These are phyloP conservation scores for Jatropha curcas DNA, from an alignment of 345 rosid species.

Conservation along the genomic window DNA sequence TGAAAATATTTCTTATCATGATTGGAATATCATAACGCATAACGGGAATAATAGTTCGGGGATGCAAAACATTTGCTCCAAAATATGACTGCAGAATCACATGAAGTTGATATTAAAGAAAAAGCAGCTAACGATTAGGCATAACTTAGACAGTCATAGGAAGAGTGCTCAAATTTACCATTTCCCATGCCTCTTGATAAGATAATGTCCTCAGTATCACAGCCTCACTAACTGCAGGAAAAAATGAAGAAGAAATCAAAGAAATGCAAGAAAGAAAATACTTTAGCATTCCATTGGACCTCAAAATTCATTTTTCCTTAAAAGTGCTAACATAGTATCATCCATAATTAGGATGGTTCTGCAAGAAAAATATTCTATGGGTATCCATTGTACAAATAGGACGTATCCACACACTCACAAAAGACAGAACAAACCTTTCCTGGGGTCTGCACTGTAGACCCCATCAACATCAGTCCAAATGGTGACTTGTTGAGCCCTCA, in stretches of 20 bases:
- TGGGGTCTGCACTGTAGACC: constrained; percentile 96
- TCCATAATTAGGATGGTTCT: background rate
- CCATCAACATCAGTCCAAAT: constrained; percentile 99
- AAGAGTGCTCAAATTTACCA: constrained; percentile 56
- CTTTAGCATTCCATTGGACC: constrained; percentile 17
- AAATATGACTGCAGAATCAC: constrained; percentile 86
- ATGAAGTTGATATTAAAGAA: constrained; percentile 27
- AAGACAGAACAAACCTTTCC: constrained; percentile 64
- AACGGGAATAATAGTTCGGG: constrained; percentile 97
- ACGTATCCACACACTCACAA: background rate
- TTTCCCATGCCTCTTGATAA: constrained; percentile 99
- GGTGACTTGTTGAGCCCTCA: constrained; percentile 82
- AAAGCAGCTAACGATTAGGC: constrained; percentile 7
- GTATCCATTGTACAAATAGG: background rate
- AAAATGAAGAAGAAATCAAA: background rate
- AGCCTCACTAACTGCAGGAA: constrained; percentile 88
- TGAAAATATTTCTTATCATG: constrained; percentile 87
- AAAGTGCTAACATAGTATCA: constrained; percentile 1
- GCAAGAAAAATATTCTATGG: background rate
- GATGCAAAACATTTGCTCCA: constrained; percentile 98
- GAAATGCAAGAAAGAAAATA: background rate
- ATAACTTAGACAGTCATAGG: constrained; percentile 18
- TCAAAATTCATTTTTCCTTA: constrained; percentile 11
- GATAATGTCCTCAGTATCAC: constrained; percentile 80
- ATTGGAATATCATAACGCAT: constrained; percentile 91